A percentile compares a stretch with the other conserved stretches of the same genome.
Evolutionary conservation across 495 filamentous ascomycete species (phyloP).

Genomic region (Penicillium macrosclerotiorum): DNA sequence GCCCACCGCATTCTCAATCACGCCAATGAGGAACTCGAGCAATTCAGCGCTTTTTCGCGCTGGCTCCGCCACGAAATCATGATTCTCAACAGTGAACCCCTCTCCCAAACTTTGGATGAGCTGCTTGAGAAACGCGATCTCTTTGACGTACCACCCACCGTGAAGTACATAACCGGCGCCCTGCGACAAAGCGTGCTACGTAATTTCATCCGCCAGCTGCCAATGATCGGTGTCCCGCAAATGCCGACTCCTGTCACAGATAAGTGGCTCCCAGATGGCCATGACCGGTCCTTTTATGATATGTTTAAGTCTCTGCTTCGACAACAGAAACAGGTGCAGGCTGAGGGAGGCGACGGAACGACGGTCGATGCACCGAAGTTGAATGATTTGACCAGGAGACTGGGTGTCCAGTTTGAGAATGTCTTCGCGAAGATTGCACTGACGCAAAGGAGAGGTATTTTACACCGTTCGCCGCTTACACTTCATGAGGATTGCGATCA

Average conservation of each 20-base stretch:
- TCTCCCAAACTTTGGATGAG: slow-evolving; percentile 46
- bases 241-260: slow-evolving; percentile 24
- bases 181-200: slow-evolving; percentile 47
- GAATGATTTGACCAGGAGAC: slow-evolving; percentile 48
- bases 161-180: slow-evolving; percentile 53
- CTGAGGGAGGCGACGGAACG: slow-evolving; percentile 21
- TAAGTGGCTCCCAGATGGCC: slow-evolving; percentile 40
- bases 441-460: slow-evolving; percentile 55
- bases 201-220: slow-evolving; percentile 43
- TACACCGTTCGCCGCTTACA: slow-evolving; percentile 49
- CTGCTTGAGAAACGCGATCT: slow-evolving; percentile 44
- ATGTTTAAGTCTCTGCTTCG: slow-evolving; percentile 40
- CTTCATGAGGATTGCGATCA: slow-evolving; percentile 44
- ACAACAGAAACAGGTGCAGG: slow-evolving; percentile 26
- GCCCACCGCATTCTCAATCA: slow-evolving; percentile 68
- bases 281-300: slow-evolving; percentile 48
- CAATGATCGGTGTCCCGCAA: slow-evolving; percentile 36
- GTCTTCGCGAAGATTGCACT: slow-evolving; percentile 58
- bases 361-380: slow-evolving; percentile 46
- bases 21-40: slow-evolving; percentile 71
- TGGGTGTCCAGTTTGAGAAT: slow-evolving; percentile 52
- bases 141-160: slow-evolving; percentile 44
- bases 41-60: slow-evolving; percentile 74
- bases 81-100: slow-evolving; percentile 43
- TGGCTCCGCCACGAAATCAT: slow-evolving; percentile 90